phyloP scores from a whole-genome alignment of 257 asterid species.

The Salvia miltiorrhiza region DNA sequence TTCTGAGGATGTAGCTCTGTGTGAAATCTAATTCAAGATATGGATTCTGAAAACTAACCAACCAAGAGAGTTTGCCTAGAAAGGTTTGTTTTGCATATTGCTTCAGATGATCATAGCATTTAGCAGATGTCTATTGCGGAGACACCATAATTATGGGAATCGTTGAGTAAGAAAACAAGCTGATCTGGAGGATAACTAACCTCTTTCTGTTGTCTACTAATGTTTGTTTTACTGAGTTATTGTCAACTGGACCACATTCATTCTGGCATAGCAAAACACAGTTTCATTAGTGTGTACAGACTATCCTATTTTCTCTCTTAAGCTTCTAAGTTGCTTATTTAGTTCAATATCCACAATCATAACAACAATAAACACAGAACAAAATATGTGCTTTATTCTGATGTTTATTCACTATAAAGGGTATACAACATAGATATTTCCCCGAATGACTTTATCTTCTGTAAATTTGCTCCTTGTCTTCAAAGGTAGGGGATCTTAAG shows the following conservation, averaged over 20 bases:
- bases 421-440: neutral
- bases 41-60: neutral
- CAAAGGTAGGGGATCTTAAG: neutral
- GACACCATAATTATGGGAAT: neutral
- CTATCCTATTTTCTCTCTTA: neutral
- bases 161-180: neutral
- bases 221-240: neutral
- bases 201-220: neutral
- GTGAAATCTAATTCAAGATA: neutral
- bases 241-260: neutral
- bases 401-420: slow-evolving; percentile 1
- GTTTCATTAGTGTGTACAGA: neutral
- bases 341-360: neutral
- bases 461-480: neutral
- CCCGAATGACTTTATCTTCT: neutral
- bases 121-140: neutral
- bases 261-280: neutral
- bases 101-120: neutral
- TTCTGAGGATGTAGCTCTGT: neutral
- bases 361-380: neutral
- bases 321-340: neutral
- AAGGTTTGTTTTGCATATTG: neutral
- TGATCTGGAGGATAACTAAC: neutral
- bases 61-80: neutral
- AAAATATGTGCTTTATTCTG: neutral